A percentile compares a stretch with the other conserved stretches of the same genome.
Conservation (phyloP, 495 filamentous ascomycete species). For the Filosporella fistucella region DNA sequence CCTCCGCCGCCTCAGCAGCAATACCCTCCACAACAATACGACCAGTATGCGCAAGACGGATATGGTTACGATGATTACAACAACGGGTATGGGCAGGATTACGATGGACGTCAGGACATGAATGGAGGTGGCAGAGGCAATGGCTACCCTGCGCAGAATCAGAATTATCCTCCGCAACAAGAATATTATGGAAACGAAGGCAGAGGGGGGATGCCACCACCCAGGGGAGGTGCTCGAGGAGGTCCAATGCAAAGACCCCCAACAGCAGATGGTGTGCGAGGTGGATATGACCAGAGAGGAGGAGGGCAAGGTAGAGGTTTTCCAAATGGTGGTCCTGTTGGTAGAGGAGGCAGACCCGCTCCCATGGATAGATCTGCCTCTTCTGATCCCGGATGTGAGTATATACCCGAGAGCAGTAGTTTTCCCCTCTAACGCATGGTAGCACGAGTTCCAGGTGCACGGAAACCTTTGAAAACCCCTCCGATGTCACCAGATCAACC, state of each 20-base stretch:
- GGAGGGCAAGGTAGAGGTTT: conserved; percentile 39
- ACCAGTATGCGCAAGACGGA: conserved; percentile 48
- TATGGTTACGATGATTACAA: conserved; percentile 47
- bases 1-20: conserved; percentile 32
- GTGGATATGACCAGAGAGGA: conserved; percentile 27
- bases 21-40: conserved; percentile 30
- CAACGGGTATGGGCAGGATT: conserved; percentile 26
- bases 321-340: conserved; percentile 25
- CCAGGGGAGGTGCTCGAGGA: conserved; percentile 25
- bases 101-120: conserved; percentile 34
- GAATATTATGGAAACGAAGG: conserved; percentile 36
- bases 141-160: conserved; percentile 41
- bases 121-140: conserved; percentile 43
- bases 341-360: conserved; percentile 22
- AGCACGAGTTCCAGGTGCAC: conserved; percentile 8
- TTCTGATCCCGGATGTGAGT: conserved; percentile 23
- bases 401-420: not conserved
- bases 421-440: conserved; percentile 4
- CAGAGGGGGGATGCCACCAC: conserved; percentile 13
- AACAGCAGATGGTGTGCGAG: conserved; percentile 23
- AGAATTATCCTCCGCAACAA: conserved; percentile 44
- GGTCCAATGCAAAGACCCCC: conserved; percentile 31
- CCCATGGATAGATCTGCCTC: conserved; percentile 14
- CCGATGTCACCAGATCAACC: conserved; percentile 42
- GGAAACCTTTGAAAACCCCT: conserved; percentile 27